phyloP scores from a whole-genome alignment of 2,329 filamentous ascomycete species.

The Aspergillus neotritici region DNA sequence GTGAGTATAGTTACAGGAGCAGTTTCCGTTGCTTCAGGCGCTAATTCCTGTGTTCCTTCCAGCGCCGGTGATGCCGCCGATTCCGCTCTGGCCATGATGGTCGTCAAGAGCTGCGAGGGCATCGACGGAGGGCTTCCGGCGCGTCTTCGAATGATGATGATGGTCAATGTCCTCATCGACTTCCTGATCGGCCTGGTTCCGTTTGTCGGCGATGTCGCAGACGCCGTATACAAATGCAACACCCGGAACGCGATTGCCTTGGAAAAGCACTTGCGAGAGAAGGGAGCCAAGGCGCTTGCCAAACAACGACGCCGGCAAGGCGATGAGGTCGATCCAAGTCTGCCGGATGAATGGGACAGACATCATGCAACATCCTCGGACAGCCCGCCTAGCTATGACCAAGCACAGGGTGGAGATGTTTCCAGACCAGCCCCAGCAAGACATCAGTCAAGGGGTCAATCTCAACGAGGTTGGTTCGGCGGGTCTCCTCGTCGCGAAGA shows the following conservation, averaged over 20 bases:
- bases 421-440: slow-evolving; percentile 21
- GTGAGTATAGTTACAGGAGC: slow-evolving; percentile 47
- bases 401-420: too few species aligned
- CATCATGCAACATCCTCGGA: slow-evolving; percentile 26
- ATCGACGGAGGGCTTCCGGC: slow-evolving; percentile 67
- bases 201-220: slow-evolving; percentile 45
- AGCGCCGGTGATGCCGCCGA: slow-evolving; percentile 73
- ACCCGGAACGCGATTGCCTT: slow-evolving; percentile 43
- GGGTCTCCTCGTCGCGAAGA: slow-evolving; percentile 21
- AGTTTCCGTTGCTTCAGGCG: background rate
- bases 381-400: slow-evolving; percentile 11
- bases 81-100: slow-evolving; percentile 65
- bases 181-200: slow-evolving; percentile 48
- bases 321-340: slow-evolving; percentile 29
- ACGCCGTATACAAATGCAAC: slow-evolving; percentile 46
- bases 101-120: slow-evolving; percentile 65
- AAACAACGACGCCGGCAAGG: slow-evolving; percentile 21
- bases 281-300: slow-evolving; percentile 30
- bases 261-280: slow-evolving; percentile 40
- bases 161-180: slow-evolving; percentile 63
- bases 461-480: slow-evolving; percentile 26
- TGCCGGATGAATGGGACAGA: slow-evolving; percentile 36
- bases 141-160: slow-evolving; percentile 62
- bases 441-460: slow-evolving; percentile 18
- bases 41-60: background rate